A percentile compares a stretch with the other conserved stretches of the same genome.
Conservation (phyloP, 176 grass and related monocot species). For the Paspalum notatum region DNA sequence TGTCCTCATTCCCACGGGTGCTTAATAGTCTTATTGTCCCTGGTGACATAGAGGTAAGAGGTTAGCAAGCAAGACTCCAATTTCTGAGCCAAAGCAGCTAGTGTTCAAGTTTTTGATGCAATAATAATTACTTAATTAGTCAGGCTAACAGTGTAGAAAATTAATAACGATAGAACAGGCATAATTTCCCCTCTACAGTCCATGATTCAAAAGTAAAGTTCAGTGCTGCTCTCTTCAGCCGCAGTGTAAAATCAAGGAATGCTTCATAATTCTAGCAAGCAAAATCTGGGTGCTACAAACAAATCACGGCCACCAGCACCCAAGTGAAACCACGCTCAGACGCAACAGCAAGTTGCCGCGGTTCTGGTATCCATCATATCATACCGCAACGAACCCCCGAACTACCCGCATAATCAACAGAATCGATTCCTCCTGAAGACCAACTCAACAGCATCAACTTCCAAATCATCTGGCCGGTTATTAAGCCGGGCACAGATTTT, state of each 20-base stretch:
- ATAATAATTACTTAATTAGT: not conserved
- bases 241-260: not conserved
- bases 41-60: not conserved
- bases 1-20: conserved; percentile 49
- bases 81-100: not conserved
- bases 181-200: not conserved
- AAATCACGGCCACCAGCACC: not conserved
- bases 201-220: not conserved
- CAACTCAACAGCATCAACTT: not conserved
- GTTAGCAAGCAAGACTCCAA: not conserved
- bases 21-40: not conserved
- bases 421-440: not conserved
- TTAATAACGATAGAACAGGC: not conserved
- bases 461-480: not conserved
- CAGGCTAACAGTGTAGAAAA: not conserved
- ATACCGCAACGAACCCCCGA: not conserved
- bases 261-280: not conserved
- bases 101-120: not conserved
- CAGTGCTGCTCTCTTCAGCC: not conserved
- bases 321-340: not conserved
- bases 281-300: not conserved
- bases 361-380: not conserved
- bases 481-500: not conserved
- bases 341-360: not conserved
- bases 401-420: not conserved